Evolutionary conservation across 2,329 filamentous ascomycete genomes (phyloP), one percentile per base, ranked within the genome.

Genomic region (Cercospora canescens): DNA sequence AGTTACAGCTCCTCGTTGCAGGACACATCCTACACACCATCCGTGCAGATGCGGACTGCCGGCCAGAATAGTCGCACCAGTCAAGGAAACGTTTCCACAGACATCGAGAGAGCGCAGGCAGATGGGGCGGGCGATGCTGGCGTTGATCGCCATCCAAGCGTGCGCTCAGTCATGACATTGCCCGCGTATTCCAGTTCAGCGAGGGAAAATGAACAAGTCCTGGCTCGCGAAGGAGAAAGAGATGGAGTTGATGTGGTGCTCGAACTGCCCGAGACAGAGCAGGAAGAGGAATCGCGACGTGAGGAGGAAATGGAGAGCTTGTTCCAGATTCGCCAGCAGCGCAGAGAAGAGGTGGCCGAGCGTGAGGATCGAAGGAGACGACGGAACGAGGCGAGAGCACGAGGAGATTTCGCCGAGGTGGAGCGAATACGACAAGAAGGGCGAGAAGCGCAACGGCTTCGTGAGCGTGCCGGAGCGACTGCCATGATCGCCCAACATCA

Each of bases 131-230:
- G 62, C 37, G 61, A 64, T 28, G 78, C 77, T 26, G 81, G 80
- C 4, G 87, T 97, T 12, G 91, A 94, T 76, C 87, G 94, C 34
- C 91, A 94, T 73, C 93, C 92, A 1, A 96, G 92, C 8, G 85
- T 98, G 54, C 89, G 94, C 63, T 96, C 93, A n/a, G 89, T 98
- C 63, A 95, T 97, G 86, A 98, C 95, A 0, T 81, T 99, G 2
- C 95, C 95, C 0, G 87, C 91, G 0, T 99, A 99, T 78, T 89
- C 91, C 2, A 86, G 85, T 16, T 88, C 87, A 30, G 88, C 93
- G 0, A 85, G 87, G 58, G 89, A 91, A 21, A 89, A 88, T 54
- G 95, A 99, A 78, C 89, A 89, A 71, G 89, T 97, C 1, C 84
- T 98, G 56, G 95, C 89, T 7, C 87, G 94, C 5, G 95, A 96